Evolutionary conservation across 2,329 filamentous ascomycete genomes (phyloP).

Genomic region (Trichoderma atrobrunneum): DNA sequence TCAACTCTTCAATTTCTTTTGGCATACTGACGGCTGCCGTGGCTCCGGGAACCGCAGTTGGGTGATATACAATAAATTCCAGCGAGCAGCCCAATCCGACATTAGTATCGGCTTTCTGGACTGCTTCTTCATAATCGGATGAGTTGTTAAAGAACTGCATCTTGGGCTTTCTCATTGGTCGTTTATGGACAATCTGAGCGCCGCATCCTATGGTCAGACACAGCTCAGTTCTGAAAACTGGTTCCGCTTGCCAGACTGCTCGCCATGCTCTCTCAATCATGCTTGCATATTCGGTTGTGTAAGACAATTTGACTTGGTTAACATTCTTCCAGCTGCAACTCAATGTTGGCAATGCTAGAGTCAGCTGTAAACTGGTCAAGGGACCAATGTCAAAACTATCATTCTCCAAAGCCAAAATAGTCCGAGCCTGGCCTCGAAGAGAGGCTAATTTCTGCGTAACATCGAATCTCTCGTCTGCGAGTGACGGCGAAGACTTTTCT

Average conservation of each 20-base stretch:
- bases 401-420: not conserved
- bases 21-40: not conserved
- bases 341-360: conserved; percentile 4
- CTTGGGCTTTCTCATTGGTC: not conserved
- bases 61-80: not conserved
- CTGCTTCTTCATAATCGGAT: not conserved
- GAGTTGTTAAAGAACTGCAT: not conserved
- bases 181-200: conserved; percentile 6
- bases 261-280: conserved; percentile 17
- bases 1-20: not conserved
- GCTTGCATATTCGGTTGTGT: not conserved
- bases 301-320: conserved; percentile 11
- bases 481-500: not conserved
- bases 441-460: not conserved
- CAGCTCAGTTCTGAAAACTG: conserved; percentile 9
- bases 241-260: conserved; percentile 8
- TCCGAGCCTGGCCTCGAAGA: not conserved
- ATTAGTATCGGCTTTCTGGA: not conserved
- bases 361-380: conserved; percentile 13
- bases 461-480: not conserved
- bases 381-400: not conserved
- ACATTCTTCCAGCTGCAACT: not conserved
- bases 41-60: not conserved
- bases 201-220: conserved; percentile 9
- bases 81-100: not conserved